Base-by-base conservation (phyloP, 331 rosid species). In the Prunus yedoensis region DNA sequence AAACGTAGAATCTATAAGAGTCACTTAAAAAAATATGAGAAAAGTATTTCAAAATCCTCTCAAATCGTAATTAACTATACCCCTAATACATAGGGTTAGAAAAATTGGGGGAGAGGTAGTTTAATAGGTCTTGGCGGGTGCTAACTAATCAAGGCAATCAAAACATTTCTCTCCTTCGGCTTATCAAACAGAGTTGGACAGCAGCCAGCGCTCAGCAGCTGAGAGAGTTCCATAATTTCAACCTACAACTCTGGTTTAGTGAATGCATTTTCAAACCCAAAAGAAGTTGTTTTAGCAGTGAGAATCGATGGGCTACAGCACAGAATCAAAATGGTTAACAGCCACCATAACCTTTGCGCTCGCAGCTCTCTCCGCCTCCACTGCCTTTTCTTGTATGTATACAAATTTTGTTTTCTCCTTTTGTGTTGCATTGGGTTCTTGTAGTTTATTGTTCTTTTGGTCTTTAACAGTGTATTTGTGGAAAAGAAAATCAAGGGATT, bases 341-440 rank as follows among this genome's bases (percentile, higher is more conserved):
- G 54, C 82, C 68, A 69, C 78, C 74, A 27, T 87, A 50, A 84
- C 86, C 65, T 49, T 89, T 14, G 71, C 85, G 8, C 51, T 90
- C 47, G 82, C 91, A 15, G 88, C 91, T 81, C 65, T 90, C 80
- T 88, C 90, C 68, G 77, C 89, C 74, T 85, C 91, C 72, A 52
- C 88, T 13, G 74, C 81, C 63, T 46, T 86, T 30, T 82, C 94
- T 32, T 82, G 96, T 90, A 47, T 4, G 45, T 45, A 7, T 45
- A 56, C 30, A 10, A 35, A 35, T 47, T 62, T 23, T 14, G 35
- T 1, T 45, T 4, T 17, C 12, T 7, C 5, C 1, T 13, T 5
- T 1, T 52, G 1, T 23, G 13, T 43, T 43, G 21, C 15, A 76
- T 11, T 73, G 67, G 27, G 50, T 62, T 23, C 43, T 8, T 27